Percentiles rank a stretch among this genome's conserved stretches.
These are phyloP conservation scores for Haberlea rhodopensis DNA, from an alignment of 257 asterid species.

Conservation along the genomic window DNA sequence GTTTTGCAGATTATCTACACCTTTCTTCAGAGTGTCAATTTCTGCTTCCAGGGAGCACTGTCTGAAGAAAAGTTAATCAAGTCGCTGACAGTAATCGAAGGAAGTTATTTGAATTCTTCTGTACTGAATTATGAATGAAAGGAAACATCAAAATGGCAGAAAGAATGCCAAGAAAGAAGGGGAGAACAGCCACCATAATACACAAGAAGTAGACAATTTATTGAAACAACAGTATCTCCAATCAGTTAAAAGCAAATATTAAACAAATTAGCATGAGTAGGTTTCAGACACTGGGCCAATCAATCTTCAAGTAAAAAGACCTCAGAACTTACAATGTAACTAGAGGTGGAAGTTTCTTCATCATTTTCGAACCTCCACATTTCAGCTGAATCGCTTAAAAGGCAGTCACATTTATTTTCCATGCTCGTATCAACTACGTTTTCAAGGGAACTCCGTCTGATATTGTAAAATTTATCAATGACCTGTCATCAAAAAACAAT, in stretches of 20 bases:
- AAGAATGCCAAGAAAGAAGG: conserved; percentile 5
- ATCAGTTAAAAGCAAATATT: conserved; percentile 2
- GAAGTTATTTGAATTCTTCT: not conserved
- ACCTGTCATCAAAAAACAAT: conserved; percentile 49
- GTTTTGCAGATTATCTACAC: conserved; percentile 60
- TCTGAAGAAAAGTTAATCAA: conserved; percentile 62
- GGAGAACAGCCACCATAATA: conserved; percentile 1
- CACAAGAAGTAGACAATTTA: not conserved
- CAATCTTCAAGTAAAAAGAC: not conserved
- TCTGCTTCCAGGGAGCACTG: conserved; percentile 92
- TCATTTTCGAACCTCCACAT: conserved; percentile 68
- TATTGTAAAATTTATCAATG: conserved; percentile 70
- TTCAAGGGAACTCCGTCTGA: conserved; percentile 52
- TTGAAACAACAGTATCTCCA: not conserved
- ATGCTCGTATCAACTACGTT: conserved; percentile 47
- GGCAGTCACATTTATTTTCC: conserved; percentile 78
- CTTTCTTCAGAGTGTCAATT: conserved; percentile 59
- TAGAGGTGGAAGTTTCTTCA: conserved; percentile 69
- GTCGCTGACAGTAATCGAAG: conserved; percentile 27
- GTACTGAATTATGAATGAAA: not conserved
- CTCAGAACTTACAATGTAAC: conserved; percentile 65
- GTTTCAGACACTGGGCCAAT: conserved; percentile 13
- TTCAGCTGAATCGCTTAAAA: conserved; percentile 70
- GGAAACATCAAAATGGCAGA: not conserved
- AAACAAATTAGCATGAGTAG: not conserved